Evolutionary conservation across 2,329 filamentous ascomycete species (phyloP).

Genomic region (Zymoseptoria passerinii): DNA sequence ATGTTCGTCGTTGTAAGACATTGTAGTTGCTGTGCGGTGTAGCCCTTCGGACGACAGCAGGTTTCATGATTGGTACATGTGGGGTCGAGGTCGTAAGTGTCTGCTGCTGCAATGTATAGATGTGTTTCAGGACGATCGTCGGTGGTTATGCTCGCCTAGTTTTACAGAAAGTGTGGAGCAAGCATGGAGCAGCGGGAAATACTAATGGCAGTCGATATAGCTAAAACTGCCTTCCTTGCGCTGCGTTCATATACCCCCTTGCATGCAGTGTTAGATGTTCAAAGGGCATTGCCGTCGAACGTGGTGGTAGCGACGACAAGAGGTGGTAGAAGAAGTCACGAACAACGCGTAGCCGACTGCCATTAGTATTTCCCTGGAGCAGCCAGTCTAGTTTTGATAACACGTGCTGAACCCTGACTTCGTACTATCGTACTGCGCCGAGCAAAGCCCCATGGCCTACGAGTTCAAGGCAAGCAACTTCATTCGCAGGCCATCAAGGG

Average conservation of each 20-base stretch:
- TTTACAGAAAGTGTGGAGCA: not conserved
- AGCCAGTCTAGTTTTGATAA: not conserved
- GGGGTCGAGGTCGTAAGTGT: not conserved
- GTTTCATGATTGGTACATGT: not conserved
- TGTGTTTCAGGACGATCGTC: not conserved
- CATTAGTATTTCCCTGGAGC: too few relatives aligned
- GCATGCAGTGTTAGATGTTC: too few relatives aligned
- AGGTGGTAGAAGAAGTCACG: too few relatives aligned
- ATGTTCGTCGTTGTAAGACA: conserved; percentile 20
- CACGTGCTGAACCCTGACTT: not conserved
- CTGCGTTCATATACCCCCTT: too few relatives aligned
- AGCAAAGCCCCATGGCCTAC: not conserved
- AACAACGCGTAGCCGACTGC: too few relatives aligned
- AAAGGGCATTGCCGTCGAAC: too few relatives aligned
- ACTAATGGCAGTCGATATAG: too few relatives aligned
- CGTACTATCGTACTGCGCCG: not conserved
- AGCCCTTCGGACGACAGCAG: not conserved
- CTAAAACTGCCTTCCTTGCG: too few relatives aligned
- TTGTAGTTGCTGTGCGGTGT: not conserved
- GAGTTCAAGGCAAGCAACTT: not conserved
- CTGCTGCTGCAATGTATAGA: not conserved
- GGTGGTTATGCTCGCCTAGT: not conserved
- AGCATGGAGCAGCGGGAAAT: not conserved
- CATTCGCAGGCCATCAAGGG: not conserved
- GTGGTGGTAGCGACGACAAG: too few relatives aligned